Evolutionary conservation across 306 rosid species (phyloP).

Genomic region (Glycine latifolia): DNA sequence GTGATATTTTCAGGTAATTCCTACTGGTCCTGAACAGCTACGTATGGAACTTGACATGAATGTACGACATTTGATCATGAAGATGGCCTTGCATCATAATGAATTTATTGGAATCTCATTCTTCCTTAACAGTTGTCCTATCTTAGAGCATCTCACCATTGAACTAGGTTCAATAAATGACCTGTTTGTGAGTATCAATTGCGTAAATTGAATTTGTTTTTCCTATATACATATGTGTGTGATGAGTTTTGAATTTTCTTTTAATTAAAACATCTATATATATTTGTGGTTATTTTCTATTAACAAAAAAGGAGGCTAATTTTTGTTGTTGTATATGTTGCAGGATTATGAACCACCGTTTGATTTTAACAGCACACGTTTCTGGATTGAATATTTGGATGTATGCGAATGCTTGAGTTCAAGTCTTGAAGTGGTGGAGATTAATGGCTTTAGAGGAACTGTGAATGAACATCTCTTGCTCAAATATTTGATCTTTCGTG

Average conservation of each 20-base stretch:
- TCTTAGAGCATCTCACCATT: slow-evolving; percentile 51
- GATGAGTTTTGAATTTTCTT: neutral
- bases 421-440: slow-evolving; percentile 29
- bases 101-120: slow-evolving; percentile 55
- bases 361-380: neutral
- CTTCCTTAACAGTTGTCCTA: slow-evolving; percentile 53
- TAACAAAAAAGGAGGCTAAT: neutral
- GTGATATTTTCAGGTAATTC: slow-evolving; percentile 40
- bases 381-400: neutral
- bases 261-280: neutral
- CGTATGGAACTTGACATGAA: neutral
- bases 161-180: neutral
- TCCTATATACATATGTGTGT: neutral
- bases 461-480: neutral
- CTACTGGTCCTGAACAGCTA: slow-evolving; percentile 3
- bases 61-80: slow-evolving; percentile 52
- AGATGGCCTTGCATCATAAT: slow-evolving; percentile 43
- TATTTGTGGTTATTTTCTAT: neutral
- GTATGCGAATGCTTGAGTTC: neutral
- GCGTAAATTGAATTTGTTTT: neutral
- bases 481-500: neutral
- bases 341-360: slow-evolving; percentile 40
- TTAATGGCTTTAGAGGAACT: slow-evolving; percentile 22
- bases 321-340: neutral
- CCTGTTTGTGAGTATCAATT: slow-evolving; percentile 40